Evolutionary conservation across 1,284 basidiomycete species (phyloP), one percentile per base, ranked within the genome.

Genomic region (Phellinidium pouzarii): DNA sequence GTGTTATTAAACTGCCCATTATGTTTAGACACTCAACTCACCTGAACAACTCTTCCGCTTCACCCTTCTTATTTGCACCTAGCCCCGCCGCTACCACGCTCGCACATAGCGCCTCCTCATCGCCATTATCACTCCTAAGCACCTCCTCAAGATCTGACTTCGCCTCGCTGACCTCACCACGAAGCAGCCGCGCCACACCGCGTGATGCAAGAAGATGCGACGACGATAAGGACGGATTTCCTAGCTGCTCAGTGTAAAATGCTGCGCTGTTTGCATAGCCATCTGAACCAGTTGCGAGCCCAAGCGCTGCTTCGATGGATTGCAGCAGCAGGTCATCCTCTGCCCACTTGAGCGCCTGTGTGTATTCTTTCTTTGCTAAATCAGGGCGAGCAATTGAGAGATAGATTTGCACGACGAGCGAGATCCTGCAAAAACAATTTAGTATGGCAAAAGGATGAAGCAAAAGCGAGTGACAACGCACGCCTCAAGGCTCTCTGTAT

Each of bases 181-280:
- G 77, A 29, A 94, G 71, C 27, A 93, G 79, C 58, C 94, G 87
- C 14, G 87, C 84, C 20, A 94, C 81, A 1, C 89, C 91, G 58
- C 93, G 86, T 4, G 90, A 83, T 9, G 88, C 87, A 27, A 95
- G 76, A 14, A 94, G 71, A 61, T 84, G 74, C 41, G 85, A 75
- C 19, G 86, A 85, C 2, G 88, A 75, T 57, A 94, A 64, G 2
- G 87, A 86, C 1, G 93, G 93, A 59, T 92, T 87, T 34, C 84
- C 87, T 47, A 94, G 78, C 63, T 95, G 90, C 65, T 97, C 94
- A 44, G 91, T 91, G 70, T 91, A 96, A 69, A 93, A 94, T 54
- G 93, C 90, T 65, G 82, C 69, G 44, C 82, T 71, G 64, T 88
- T 80, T 48, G 76, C 74, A 71, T 87, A 91, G 62, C 66, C 72